Evolutionary conservation across 805 yeast genomes (phyloP).

Genomic region (Lachancea nothofagi): DNA sequence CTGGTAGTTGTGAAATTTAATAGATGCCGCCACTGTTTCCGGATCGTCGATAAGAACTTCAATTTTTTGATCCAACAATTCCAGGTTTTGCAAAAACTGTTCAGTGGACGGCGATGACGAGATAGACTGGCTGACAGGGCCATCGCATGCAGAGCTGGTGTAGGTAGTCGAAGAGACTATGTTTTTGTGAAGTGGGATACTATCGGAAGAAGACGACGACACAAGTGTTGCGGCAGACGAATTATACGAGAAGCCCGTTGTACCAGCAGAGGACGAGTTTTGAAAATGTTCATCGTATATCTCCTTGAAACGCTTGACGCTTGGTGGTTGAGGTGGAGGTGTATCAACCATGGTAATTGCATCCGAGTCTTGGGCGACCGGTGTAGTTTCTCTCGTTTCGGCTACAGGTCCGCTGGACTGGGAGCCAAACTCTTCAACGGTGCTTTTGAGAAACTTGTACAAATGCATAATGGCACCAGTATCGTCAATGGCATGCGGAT

Average conservation of each 20-base stretch:
- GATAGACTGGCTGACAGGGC: background rate
- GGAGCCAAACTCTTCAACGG: slow-evolving; percentile 10
- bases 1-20: slow-evolving; percentile 43
- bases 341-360: slow-evolving; percentile 8
- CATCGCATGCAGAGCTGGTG: background rate
- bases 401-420: background rate
- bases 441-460: slow-evolving; percentile 9
- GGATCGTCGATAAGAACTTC: slow-evolving; percentile 12
- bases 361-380: slow-evolving; percentile 6
- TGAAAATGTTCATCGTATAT: slow-evolving; percentile 10
- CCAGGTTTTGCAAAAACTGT: slow-evolving; percentile 9
- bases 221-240: slow-evolving; percentile 10
- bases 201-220: slow-evolving; percentile 6
- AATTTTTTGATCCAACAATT: slow-evolving; percentile 7
- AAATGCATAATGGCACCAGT: slow-evolving; percentile 3
- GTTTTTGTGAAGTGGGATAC: background rate
- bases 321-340: background rate
- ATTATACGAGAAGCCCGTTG: slow-evolving; percentile 2
- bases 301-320: slow-evolving; percentile 7
- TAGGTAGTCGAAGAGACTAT: background rate
- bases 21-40: slow-evolving; percentile 10
- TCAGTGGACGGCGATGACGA: slow-evolving; percentile 8
- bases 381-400: background rate
- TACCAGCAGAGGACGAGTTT: background rate
- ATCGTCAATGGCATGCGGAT: background rate